These are phyloP conservation scores for Vicia villosa DNA, from an alignment of 306 rosid genomes.

Conservation along the genomic window DNA sequence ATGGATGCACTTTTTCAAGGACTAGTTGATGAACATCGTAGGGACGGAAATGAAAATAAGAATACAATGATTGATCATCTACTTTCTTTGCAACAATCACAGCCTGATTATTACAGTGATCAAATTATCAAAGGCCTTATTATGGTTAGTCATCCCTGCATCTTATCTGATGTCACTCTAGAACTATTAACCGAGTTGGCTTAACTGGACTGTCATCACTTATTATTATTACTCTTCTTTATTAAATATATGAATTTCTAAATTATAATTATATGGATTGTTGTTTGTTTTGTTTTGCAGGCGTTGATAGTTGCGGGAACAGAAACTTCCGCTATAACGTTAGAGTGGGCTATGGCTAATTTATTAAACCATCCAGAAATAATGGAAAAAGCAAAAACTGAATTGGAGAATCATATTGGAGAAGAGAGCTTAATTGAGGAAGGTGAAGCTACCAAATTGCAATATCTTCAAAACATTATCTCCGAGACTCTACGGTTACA, in stretches of 20 bases:
- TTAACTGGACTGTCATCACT: too few species aligned
- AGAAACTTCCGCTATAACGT: slow-evolving; percentile 50
- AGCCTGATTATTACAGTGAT: slow-evolving; percentile 60
- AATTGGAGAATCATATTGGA: slow-evolving; percentile 47
- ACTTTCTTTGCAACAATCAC: slow-evolving; percentile 49
- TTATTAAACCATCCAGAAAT: slow-evolving; percentile 53
- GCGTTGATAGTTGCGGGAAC: slow-evolving; percentile 54
- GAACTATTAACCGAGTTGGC: too few species aligned
- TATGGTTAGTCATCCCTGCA: slow-evolving; percentile 41
- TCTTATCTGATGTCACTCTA: too few species aligned
- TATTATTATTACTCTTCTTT: too few species aligned
- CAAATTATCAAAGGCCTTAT: slow-evolving; percentile 65
- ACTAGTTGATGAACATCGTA: slow-evolving; percentile 57
- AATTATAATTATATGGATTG: too few species aligned
- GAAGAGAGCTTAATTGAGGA: slow-evolving; percentile 49
- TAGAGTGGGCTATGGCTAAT: slow-evolving; percentile 67
- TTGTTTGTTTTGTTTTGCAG: slow-evolving; percentile 34
- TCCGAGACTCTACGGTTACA: slow-evolving; percentile 49
- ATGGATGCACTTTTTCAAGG: slow-evolving; percentile 55
- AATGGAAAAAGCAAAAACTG: slow-evolving; percentile 48
- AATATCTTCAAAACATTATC: slow-evolving; percentile 52
- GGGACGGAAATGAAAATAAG: slow-evolving; percentile 13
- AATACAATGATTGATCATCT: slow-evolving; percentile 59
- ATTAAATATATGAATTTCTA: too few species aligned
- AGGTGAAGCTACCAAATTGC: slow-evolving; percentile 45